Base-by-base conservation (phyloP, 2,329 filamentous ascomycete species). In the Sphaerulina musiva region DNA sequence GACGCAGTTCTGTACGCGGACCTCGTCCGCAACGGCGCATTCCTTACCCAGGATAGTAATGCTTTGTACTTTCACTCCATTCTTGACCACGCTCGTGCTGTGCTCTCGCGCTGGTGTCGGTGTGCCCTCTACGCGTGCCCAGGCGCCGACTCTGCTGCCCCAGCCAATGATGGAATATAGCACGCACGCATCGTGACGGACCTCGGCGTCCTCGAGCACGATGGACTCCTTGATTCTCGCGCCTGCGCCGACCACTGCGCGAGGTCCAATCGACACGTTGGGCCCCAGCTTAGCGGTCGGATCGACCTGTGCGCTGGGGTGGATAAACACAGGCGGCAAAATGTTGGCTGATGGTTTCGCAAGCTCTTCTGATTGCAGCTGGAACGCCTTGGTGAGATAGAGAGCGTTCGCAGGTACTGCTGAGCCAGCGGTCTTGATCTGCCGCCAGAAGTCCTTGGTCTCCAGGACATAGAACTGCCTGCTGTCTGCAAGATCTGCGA, bases 401-500 rank as follows among this genome's bases (percentile, higher is more conserved):
- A 98, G 81, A 11, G 93, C 93, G 68, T 97, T 97, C 59, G 93
- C 93, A 12, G 93, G 93, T 29, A 98, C 90, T 47, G 93, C 93
- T 5, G 92, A 97, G 56, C 93, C 93, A 56, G 93, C 93, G 1
- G 93, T 96, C 82, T 98, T 98, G 81, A 98, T 97, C 79, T 98
- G 93, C 65, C 93, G 89, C 93, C 93, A 98, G 74, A 98, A 98
- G 72, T 97, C 93, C 77, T 95, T 95, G 62, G 92, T 97, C 78
- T 98, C 93, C 72, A 95, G 87, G 32, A 97, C 93, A 74, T 90
- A 97, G 78, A 98, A 98, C 72, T 93, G 89, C 76, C 95, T 93
- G 81, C 83, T 95, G 74, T 97, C 93, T 58, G 93, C 92, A 67
- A 97, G 84, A 68, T 97, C 92, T 48, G 90, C 87, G 56, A 98